Conservation (phyloP, 139 green algal species). For the Micractinium conductrix region DNA sequence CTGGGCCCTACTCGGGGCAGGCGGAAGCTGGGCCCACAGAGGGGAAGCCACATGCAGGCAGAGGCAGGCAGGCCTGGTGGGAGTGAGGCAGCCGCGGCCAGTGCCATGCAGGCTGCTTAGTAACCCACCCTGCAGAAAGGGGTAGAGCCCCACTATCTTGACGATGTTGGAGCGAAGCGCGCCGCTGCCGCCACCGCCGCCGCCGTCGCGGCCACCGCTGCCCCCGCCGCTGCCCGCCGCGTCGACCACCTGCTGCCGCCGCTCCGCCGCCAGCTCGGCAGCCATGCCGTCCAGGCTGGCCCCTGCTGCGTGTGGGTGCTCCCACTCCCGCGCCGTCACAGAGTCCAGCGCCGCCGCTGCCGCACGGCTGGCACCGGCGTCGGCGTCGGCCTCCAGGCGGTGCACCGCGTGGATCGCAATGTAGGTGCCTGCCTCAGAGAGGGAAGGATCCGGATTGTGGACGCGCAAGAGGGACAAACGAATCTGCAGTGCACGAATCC, state of each 20-base stretch:
- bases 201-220: background rate
- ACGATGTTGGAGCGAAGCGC: background rate
- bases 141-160: conserved; percentile 15
- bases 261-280: background rate
- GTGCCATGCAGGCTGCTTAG: too few species aligned
- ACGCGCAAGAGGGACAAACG: background rate
- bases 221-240: background rate
- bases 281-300: background rate
- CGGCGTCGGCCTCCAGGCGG: background rate
- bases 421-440: background rate
- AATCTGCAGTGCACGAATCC: background rate
- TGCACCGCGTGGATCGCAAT: conserved; percentile 10
- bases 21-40: too few species aligned
- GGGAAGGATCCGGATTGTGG: background rate
- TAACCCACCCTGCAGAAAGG: conserved; percentile 23
- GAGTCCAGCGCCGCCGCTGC: background rate
- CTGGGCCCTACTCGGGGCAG: too few species aligned
- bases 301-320: background rate
- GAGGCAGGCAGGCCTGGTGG: too few species aligned
- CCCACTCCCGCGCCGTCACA: background rate
- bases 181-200: background rate
- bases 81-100: too few species aligned
- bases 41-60: too few species aligned
- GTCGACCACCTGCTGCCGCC: background rate
- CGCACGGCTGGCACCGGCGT: background rate